Evolutionary conservation across 371 early-diverging fungal genomes (phyloP).

Genomic region (Spraguea lophii): DNA sequence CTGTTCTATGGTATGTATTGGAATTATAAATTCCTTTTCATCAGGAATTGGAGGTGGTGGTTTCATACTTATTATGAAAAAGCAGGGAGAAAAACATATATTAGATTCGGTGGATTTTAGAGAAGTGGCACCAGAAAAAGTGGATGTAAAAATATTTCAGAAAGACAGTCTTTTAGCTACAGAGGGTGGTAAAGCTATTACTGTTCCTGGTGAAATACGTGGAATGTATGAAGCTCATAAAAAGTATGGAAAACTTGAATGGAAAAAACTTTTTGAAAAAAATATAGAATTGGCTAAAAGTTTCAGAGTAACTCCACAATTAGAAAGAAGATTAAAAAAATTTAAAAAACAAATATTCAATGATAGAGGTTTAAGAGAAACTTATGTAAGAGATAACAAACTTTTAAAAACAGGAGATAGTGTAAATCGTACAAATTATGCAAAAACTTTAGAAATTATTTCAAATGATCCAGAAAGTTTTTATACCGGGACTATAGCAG

Average conservation of each 20-base stretch:
- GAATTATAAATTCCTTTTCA: conserved; percentile 69
- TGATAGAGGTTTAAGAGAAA: conserved; percentile 46
- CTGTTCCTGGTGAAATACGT: conserved; percentile 69
- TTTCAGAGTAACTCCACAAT: conserved; percentile 49
- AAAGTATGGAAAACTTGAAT: conserved; percentile 52
- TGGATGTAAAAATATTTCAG: conserved; percentile 55
- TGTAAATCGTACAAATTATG: conserved; percentile 54
- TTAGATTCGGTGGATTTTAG: conserved; percentile 52
- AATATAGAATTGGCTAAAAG: conserved; percentile 56
- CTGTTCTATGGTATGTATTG: conserved; percentile 70
- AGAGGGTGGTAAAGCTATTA: conserved; percentile 60
- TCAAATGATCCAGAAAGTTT: conserved; percentile 63
- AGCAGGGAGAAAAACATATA: conserved; percentile 29
- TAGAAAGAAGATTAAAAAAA: conserved; percentile 48
- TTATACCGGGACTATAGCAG: conserved; percentile 64
- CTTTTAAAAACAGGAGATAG: conserved; percentile 52
- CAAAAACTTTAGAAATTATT: conserved; percentile 58
- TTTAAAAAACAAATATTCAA: conserved; percentile 33
- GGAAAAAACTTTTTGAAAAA: conserved; percentile 62
- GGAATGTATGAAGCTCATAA: conserved; percentile 58
- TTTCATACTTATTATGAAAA: conserved; percentile 65
- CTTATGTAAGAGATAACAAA: conserved; percentile 54
- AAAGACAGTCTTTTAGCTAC: conserved; percentile 51
- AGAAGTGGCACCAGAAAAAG: conserved; percentile 64
- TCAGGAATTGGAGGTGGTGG: conserved; percentile 94